A percentile compares a stretch with the other conserved stretches of the same genome.
Evolutionary conservation across 176 grass and related monocot genomes (phyloP).

Genomic region (Eragrostis curvula): DNA sequence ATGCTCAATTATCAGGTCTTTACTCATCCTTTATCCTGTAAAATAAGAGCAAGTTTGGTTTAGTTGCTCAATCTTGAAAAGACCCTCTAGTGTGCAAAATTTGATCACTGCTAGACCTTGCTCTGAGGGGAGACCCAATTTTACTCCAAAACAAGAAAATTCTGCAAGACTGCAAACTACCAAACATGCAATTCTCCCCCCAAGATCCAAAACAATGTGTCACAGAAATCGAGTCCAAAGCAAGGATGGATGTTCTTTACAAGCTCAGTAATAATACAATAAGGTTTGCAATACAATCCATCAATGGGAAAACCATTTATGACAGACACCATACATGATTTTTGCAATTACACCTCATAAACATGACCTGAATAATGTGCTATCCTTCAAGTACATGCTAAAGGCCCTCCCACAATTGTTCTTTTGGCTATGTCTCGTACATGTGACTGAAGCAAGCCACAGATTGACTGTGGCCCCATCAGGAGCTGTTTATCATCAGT

Average conservation of each 20-base stretch:
- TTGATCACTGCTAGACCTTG: too few relatives aligned
- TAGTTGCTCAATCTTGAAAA: neutral
- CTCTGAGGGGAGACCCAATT: too few relatives aligned
- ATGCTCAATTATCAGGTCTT: too few relatives aligned
- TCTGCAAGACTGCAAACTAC: too few relatives aligned
- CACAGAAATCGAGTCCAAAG: neutral
- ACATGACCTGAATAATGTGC: conserved; percentile 19
- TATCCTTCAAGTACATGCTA: conserved; percentile 11
- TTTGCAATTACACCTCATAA: neutral
- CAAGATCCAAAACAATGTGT: too few relatives aligned
- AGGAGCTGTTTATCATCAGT: neutral
- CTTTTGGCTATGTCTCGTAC: conserved; percentile 39
- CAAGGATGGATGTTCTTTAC: conserved; percentile 29
- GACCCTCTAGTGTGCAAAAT: neutral
- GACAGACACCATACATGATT: conserved; percentile 31
- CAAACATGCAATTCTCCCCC: too few relatives aligned
- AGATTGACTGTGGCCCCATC: neutral
- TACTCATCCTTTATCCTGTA: too few relatives aligned
- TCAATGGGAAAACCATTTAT: conserved; percentile 13
- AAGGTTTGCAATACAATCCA: neutral
- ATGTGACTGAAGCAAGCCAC: conserved; percentile 23
- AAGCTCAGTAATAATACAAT: conserved; percentile 9
- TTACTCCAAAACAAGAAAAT: too few relatives aligned
- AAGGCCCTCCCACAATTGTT: neutral
- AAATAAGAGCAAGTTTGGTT: neutral